phyloP scores from a whole-genome alignment of 352 stramenopile species.

The Pythium graminicola region DNA sequence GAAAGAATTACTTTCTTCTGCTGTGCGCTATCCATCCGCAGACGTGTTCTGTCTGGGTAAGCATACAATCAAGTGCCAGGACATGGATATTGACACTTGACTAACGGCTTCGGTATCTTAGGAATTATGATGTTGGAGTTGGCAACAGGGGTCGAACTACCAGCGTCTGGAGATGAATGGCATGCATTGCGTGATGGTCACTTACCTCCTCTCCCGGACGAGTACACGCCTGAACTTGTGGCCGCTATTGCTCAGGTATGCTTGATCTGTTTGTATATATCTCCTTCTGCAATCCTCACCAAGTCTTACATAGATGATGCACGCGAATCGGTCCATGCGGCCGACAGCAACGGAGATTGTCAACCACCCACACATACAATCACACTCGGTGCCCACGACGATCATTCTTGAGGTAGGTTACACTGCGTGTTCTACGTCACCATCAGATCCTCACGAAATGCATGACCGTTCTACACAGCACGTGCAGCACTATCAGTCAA shows the following conservation, averaged over 20 bases:
- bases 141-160: conserved; percentile 32
- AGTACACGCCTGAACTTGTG: conserved; percentile 42
- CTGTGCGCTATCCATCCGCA: conserved; percentile 52
- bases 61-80: not conserved
- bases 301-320: conserved; percentile 47
- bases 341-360: conserved; percentile 40
- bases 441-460: too few species aligned
- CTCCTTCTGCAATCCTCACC: not conserved
- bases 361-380: conserved; percentile 21
- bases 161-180: conserved; percentile 52
- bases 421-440: too few species aligned
- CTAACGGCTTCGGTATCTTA: conserved; percentile 9
- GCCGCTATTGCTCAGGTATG: conserved; percentile 41
- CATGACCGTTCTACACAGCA: conserved; percentile 10
- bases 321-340: conserved; percentile 32
- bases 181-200: conserved; percentile 52
- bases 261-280: not conserved
- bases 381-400: conserved; percentile 6
- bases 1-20: conserved; percentile 80
- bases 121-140: conserved; percentile 68
- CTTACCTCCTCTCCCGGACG: conserved; percentile 33
- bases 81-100: not conserved
- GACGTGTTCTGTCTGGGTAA: conserved; percentile 96
- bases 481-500: conserved; percentile 5
- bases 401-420: conserved; percentile 11